A percentile compares a stretch with the other conserved stretches of the same genome.
phyloP scores from a whole-genome alignment of 2,329 filamentous ascomycete genomes.

The Hypoxylon sp. region DNA sequence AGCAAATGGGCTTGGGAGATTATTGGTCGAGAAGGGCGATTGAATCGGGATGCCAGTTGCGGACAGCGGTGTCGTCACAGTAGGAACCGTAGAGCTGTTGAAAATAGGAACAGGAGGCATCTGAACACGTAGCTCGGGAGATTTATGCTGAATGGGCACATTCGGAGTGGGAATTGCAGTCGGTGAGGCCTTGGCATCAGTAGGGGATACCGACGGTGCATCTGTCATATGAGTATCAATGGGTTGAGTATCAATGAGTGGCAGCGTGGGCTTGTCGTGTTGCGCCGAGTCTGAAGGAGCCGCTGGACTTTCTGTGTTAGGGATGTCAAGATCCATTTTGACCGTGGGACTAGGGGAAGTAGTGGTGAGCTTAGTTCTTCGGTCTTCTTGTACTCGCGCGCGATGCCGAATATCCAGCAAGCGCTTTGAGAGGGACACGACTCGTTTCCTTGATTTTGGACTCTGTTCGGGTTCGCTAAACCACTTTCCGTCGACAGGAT shows the following conservation, averaged over 20 bases:
- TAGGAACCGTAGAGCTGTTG: slow-evolving; percentile 53
- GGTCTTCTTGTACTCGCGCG: slow-evolving; percentile 56
- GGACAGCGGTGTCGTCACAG: slow-evolving; percentile 61
- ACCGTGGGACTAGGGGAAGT: slow-evolving; percentile 49
- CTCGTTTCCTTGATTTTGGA: slow-evolving; percentile 58
- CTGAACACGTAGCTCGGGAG: slow-evolving; percentile 59
- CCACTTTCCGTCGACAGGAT: slow-evolving; percentile 65
- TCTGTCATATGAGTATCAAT: slow-evolving; percentile 52
- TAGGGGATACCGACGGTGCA: slow-evolving; percentile 48
- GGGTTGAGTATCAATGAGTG: slow-evolving; percentile 30
- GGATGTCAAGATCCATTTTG: slow-evolving; percentile 57
- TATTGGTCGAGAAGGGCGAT: slow-evolving; percentile 62
- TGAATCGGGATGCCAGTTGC: slow-evolving; percentile 58
- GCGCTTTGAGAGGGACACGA: slow-evolving; percentile 66
- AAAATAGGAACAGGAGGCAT: slow-evolving; percentile 68
- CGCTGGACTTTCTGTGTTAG: slow-evolving; percentile 45
- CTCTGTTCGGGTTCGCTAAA: slow-evolving; percentile 56
- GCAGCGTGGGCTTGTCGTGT: slow-evolving; percentile 18
- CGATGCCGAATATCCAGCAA: slow-evolving; percentile 63
- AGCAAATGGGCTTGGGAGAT: slow-evolving; percentile 58
- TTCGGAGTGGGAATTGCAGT: slow-evolving; percentile 6
- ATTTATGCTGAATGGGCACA: slow-evolving; percentile 39
- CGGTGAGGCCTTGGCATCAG: slow-evolving; percentile 27
- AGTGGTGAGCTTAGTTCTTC: slow-evolving; percentile 48
- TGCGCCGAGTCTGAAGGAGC: slow-evolving; percentile 35